phyloP scores from a whole-genome alignment of 805 yeast genomes.

The Teunomyces funiuensis region DNA sequence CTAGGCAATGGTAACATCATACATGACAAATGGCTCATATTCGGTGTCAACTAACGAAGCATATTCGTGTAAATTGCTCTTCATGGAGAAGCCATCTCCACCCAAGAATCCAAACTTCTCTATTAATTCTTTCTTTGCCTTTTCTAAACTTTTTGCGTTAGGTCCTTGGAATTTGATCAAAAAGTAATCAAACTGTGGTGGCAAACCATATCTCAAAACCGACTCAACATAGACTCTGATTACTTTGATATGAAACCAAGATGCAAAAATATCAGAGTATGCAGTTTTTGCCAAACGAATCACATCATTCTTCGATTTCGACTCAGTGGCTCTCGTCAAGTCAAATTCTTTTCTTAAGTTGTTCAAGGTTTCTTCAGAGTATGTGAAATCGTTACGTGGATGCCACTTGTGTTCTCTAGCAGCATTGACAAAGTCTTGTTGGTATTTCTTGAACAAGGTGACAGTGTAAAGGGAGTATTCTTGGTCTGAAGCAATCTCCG shows the following conservation, averaged over 20 bases:
- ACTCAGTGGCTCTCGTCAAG: slow-evolving; percentile 71
- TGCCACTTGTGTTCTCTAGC: slow-evolving; percentile 86
- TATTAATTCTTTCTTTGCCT: slow-evolving; percentile 68
- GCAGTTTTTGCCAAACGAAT: slow-evolving; percentile 84
- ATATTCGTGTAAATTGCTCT: slow-evolving; percentile 79
- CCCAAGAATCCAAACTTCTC: slow-evolving; percentile 85
- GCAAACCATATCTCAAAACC: slow-evolving; percentile 93
- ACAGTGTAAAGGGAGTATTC: slow-evolving; percentile 76
- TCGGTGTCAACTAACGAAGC: slow-evolving; percentile 92
- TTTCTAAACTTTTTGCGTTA: slow-evolving; percentile 39
- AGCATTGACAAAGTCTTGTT: slow-evolving; percentile 63
- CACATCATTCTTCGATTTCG: slow-evolving; percentile 70
- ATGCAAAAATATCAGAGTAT: slow-evolving; percentile 78
- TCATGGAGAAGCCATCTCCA: slow-evolving; percentile 78
- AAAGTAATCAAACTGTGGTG: slow-evolving; percentile 76
- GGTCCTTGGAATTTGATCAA: slow-evolving; percentile 45
- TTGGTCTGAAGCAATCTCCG: slow-evolving; percentile 63
- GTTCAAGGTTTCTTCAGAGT: slow-evolving; percentile 73
- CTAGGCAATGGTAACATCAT: slow-evolving; percentile 34
- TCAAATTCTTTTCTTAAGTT: slow-evolving; percentile 77
- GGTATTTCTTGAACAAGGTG: slow-evolving; percentile 80
- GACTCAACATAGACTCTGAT: slow-evolving; percentile 88
- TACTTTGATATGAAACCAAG: slow-evolving; percentile 89
- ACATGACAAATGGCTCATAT: slow-evolving; percentile 93
- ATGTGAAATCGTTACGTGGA: slow-evolving; percentile 83